These are phyloP conservation scores for Botrytis tulipae DNA, from an alignment of 2,329 filamentous ascomycete species.

Conservation along the genomic window DNA sequence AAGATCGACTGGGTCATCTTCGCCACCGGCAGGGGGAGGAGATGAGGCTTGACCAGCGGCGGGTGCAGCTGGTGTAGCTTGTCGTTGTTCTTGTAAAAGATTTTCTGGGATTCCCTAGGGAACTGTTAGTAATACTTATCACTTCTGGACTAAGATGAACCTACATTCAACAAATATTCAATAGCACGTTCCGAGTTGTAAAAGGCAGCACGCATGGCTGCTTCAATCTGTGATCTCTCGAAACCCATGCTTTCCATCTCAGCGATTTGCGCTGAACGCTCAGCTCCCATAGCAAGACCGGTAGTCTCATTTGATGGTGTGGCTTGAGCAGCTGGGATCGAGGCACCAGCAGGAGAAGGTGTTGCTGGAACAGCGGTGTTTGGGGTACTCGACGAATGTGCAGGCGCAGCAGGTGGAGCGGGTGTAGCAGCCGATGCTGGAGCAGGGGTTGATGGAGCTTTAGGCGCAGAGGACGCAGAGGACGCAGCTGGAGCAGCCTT, in stretches of 20 bases:
- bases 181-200: slow-evolving; percentile 97
- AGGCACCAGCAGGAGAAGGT: slow-evolving; percentile 46
- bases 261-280: slow-evolving; percentile 76
- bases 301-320: slow-evolving; percentile 66
- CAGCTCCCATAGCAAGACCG: slow-evolving; percentile 80
- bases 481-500: slow-evolving; percentile 54
- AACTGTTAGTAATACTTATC: slow-evolving; percentile 23
- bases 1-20: slow-evolving; percentile 74
- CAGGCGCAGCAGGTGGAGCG: slow-evolving; percentile 60
- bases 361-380: slow-evolving; percentile 49
- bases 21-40: slow-evolving; percentile 47
- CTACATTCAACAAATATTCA: slow-evolving; percentile 86
- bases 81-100: slow-evolving; percentile 67
- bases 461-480: slow-evolving; percentile 50
- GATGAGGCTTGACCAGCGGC: slow-evolving; percentile 46
- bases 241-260: slow-evolving; percentile 99
- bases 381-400: slow-evolving; percentile 52
- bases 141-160: slow-evolving; percentile 37
- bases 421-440: slow-evolving; percentile 56
- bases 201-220: slow-evolving; percentile 92
- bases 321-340: slow-evolving; percentile 50
- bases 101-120: slow-evolving; percentile 84
- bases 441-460: slow-evolving; percentile 62
- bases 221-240: slow-evolving; percentile 80
- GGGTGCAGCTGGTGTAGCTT: slow-evolving; percentile 45